Percentiles rank a stretch among this genome's conserved stretches.
phyloP scores from a whole-genome alignment of 2,329 filamentous ascomycete species.

The Fusarium foetens region DNA sequence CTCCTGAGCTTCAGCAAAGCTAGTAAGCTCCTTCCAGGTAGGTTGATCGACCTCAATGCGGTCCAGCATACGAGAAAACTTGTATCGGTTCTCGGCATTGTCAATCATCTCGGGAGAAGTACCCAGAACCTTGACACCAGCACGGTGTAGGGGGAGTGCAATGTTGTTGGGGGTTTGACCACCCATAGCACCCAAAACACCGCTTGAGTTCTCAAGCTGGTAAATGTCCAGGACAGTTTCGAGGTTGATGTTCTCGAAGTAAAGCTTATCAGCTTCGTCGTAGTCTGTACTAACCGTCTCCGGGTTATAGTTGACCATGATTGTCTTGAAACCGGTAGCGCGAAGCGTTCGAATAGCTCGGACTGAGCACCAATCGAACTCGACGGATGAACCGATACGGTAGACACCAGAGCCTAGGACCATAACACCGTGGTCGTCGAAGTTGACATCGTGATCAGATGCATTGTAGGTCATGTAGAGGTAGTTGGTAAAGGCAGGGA shows the following conservation, averaged over 20 bases:
- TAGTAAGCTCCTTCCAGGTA: conserved; percentile 97
- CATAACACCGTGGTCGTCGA: conserved; percentile 94
- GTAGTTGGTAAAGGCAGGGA: conserved; percentile 94
- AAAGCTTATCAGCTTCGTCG: conserved; percentile 92
- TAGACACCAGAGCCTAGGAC: conserved; percentile 96
- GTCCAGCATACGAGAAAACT: conserved; percentile 98
- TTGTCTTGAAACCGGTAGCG: conserved; percentile 85
- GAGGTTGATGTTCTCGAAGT: conserved; percentile 94
- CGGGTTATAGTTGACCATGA: conserved; percentile 96
- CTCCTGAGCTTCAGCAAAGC: conserved; percentile 85
- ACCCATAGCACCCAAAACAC: conserved; percentile 94
- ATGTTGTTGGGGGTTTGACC: conserved; percentile 99
- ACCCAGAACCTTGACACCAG: conserved; percentile 91
- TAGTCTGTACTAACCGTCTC: conserved; percentile 93
- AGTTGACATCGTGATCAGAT: conserved; percentile 82
- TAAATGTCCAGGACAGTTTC: conserved; percentile 96
- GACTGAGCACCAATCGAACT: conserved; percentile 99
- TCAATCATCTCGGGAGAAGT: conserved; percentile 99
- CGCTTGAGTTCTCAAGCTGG: conserved; percentile 81
- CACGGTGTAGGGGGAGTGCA: conserved; percentile 84
- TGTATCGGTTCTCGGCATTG: conserved; percentile 95
- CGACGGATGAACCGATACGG: conserved; percentile 95
- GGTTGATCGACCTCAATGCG: conserved; percentile 95
- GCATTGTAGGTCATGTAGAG: conserved; percentile 97
- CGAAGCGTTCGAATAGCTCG: conserved; percentile 91